Percentiles rank a stretch among this genome's conserved stretches.
These are phyloP conservation scores for Pinguiococcus pyrenoidosus DNA, from an alignment of 108 stramenopile species.

Conservation along the genomic window DNA sequence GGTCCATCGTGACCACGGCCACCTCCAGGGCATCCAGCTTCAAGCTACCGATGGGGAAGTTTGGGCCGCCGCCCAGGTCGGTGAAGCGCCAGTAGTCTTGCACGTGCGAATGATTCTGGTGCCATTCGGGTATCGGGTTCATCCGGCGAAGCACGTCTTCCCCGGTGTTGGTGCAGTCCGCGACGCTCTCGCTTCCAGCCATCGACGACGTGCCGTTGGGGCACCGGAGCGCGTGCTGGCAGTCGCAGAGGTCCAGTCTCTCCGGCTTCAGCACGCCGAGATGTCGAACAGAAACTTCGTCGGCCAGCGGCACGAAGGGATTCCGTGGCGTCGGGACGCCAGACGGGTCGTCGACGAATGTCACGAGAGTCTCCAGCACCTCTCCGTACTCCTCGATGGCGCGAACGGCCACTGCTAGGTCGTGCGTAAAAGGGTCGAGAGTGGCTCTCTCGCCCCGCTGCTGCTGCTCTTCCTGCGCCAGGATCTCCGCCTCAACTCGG, in stretches of 20 bases:
- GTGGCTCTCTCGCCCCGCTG: constrained; percentile 8
- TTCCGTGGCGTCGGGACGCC: no score
- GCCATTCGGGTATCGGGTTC: constrained; percentile 36
- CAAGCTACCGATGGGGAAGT: constrained; percentile 29
- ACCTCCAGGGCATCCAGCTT: constrained; percentile 47
- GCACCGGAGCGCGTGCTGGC: constrained; percentile 52
- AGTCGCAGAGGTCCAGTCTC: constrained; percentile 56
- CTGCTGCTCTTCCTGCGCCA: constrained; percentile 24
- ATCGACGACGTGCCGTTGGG: constrained; percentile 53
- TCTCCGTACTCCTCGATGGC: constrained; percentile 59
- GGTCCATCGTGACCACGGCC: constrained; percentile 53
- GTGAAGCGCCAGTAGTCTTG: constrained; percentile 21
- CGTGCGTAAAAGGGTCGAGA: constrained; percentile 51
- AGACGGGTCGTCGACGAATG: no score
- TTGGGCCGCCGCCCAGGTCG: constrained; percentile 21
- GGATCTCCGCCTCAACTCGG: constrained; percentile 35
- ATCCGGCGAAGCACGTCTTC: constrained; percentile 34
- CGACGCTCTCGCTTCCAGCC: constrained; percentile 26
- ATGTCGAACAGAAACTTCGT: no score
- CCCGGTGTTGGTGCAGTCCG: constrained; percentile 32
- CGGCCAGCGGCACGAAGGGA: neutral
- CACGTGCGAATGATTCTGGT: constrained; percentile 16
- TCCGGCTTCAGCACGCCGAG: constrained; percentile 7
- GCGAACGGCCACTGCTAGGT: constrained; percentile 43
- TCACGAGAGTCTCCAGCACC: no score